These are phyloP conservation scores for Gossypium davidsonii DNA, from an alignment of 441 rosid species.

Conservation along the genomic window DNA sequence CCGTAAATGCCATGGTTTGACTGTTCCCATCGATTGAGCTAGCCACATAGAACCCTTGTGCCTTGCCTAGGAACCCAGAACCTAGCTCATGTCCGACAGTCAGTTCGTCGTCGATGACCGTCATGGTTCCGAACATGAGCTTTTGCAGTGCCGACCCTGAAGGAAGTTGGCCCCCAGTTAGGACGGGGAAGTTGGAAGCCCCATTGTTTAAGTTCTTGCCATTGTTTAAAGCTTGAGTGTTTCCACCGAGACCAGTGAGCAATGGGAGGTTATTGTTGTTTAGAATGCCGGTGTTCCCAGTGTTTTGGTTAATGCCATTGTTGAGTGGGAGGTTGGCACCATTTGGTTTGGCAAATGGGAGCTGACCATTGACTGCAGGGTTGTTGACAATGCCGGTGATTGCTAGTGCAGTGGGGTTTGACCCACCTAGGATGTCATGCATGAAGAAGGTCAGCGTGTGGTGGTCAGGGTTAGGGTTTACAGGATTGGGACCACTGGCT, in stretches of 20 bases:
- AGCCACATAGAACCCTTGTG: slow-evolving; percentile 58
- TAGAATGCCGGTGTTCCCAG: slow-evolving; percentile 41
- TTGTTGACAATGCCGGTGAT: slow-evolving; percentile 52
- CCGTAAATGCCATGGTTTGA: slow-evolving; percentile 61
- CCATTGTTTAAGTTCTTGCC: slow-evolving; percentile 25
- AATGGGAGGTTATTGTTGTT: slow-evolving; percentile 65
- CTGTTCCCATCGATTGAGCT: slow-evolving; percentile 64
- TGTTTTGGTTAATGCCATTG: slow-evolving; percentile 47
- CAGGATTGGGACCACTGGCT: slow-evolving; percentile 21
- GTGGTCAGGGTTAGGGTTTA: slow-evolving; percentile 29
- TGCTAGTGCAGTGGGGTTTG: slow-evolving; percentile 50
- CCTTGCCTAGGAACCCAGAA: slow-evolving; percentile 54
- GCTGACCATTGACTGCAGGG: slow-evolving; percentile 46
- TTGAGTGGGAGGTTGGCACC: slow-evolving; percentile 51
- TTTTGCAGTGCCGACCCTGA: slow-evolving; percentile 44
- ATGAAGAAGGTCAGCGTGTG: slow-evolving; percentile 41
- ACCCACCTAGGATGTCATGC: slow-evolving; percentile 64
- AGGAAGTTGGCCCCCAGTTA: slow-evolving; percentile 43
- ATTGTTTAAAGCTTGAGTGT: slow-evolving; percentile 29
- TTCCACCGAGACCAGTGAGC: slow-evolving; percentile 53
- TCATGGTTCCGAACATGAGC: slow-evolving; percentile 65
- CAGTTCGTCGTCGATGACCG: slow-evolving; percentile 61
- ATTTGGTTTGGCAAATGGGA: slow-evolving; percentile 56
- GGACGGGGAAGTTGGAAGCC: slow-evolving; percentile 23
- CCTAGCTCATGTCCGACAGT: slow-evolving; percentile 52